phyloP scores from a whole-genome alignment of 2,329 filamentous ascomycete genomes.

The Trichoderma afroharzianum region DNA sequence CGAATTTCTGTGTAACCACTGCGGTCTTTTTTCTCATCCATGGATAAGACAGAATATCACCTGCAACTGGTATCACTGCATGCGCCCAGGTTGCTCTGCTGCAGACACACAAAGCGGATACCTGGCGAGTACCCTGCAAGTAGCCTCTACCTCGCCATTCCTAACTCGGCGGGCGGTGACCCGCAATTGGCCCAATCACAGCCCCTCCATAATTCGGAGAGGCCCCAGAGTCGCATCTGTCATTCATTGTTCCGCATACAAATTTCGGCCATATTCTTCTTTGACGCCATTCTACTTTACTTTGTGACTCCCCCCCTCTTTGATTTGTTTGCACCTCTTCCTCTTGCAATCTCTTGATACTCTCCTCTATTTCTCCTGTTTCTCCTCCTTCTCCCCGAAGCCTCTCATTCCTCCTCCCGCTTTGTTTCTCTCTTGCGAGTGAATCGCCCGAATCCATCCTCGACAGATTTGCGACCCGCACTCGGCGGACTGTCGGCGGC shows the following conservation, averaged over 20 bases:
- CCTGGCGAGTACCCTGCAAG: neutral
- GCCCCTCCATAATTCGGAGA: slow-evolving; percentile 16
- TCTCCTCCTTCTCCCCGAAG: neutral
- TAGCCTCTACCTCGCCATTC: neutral
- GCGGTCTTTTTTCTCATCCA: neutral
- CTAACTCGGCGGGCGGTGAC: neutral
- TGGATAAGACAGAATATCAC: neutral
- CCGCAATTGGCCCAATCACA: slow-evolving; percentile 16
- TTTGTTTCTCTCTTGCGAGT: neutral
- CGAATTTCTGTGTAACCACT: neutral
- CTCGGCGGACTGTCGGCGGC: slow-evolving; percentile 15
- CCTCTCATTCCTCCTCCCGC: neutral
- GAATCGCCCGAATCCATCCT: slow-evolving; percentile 11
- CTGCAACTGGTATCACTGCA: neutral
- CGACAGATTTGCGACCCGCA: slow-evolving; percentile 8
- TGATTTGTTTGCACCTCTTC: neutral
- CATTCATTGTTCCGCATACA: slow-evolving; percentile 5
- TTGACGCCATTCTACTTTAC: slow-evolving; percentile 15
- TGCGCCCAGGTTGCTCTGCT: neutral
- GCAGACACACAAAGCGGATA: neutral
- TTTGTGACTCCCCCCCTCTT: neutral
- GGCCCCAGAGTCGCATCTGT: slow-evolving; percentile 6
- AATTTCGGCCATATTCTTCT: slow-evolving; percentile 14
- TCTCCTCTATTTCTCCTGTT: neutral
- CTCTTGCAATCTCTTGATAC: neutral